These are phyloP conservation scores for Litchi chinensis DNA, from an alignment of 345 rosid species.

Conservation along the genomic window DNA sequence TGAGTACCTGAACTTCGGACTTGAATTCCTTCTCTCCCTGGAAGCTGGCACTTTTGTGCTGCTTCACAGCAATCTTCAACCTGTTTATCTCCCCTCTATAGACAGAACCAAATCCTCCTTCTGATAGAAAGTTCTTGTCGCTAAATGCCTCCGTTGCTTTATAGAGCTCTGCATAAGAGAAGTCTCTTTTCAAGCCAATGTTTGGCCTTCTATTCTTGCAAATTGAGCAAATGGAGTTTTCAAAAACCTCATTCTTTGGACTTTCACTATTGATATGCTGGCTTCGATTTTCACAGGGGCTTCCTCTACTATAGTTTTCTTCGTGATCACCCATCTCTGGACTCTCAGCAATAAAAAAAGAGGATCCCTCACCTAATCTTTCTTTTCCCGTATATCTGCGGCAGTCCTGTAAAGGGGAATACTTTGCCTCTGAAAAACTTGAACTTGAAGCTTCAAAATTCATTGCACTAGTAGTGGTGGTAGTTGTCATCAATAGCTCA, in stretches of 20 bases:
- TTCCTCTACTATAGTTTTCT: constrained; percentile 9
- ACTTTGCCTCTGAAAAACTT: constrained; percentile 24
- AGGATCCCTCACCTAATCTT: constrained; percentile 31
- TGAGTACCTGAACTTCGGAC: constrained; percentile 60
- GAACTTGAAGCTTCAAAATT: constrained; percentile 31
- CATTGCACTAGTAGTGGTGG: constrained; percentile 11
- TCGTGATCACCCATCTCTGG: constrained; percentile 19
- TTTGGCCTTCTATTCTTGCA: constrained; percentile 61
- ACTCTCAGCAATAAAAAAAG: neutral
- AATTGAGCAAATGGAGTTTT: constrained; percentile 45
- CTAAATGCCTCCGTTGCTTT: constrained; percentile 61
- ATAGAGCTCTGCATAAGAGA: constrained; percentile 54
- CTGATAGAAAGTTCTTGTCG: constrained; percentile 45
- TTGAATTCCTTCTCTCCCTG: constrained; percentile 74
- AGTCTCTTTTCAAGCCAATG: constrained; percentile 53
- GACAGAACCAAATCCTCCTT: constrained; percentile 74
- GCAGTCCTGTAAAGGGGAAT: constrained; percentile 22
- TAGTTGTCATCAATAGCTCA: constrained; percentile 22
- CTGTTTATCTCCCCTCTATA: constrained; percentile 51
- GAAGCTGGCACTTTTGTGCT: constrained; percentile 50
- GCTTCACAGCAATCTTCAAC: constrained; percentile 60
- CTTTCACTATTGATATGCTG: neutral
- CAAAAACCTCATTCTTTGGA: constrained; percentile 26
- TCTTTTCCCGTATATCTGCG: constrained; percentile 30
- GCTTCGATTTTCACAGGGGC: constrained; percentile 35